These are phyloP conservation scores for Candida neerlandica DNA, from an alignment of 1,139 yeast species.

Conservation along the genomic window DNA sequence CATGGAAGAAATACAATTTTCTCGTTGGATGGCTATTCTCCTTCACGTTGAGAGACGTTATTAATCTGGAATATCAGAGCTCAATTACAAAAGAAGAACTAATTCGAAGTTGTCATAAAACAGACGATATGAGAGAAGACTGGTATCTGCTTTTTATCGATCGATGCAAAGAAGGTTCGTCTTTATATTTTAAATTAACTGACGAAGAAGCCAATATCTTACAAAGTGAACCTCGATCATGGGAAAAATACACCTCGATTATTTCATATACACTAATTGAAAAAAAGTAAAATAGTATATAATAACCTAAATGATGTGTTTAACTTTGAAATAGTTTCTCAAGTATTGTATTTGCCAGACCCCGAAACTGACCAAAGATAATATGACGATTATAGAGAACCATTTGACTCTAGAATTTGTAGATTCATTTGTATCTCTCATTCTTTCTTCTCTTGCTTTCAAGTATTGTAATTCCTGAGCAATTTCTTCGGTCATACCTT, in stretches of 20 bases:
- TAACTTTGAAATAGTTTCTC: slow-evolving; percentile 90
- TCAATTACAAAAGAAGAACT: slow-evolving; percentile 1
- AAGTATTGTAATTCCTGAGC: slow-evolving; percentile 77
- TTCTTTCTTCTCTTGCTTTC: slow-evolving; percentile 82
- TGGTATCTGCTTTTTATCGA: slow-evolving; percentile 8
- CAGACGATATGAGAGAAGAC: slow-evolving; percentile 10
- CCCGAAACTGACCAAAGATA: slow-evolving; percentile 76
- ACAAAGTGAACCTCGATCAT: slow-evolving; percentile 6
- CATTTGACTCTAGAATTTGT: slow-evolving; percentile 85
- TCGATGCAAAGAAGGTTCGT: not conserved
- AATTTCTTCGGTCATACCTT: slow-evolving; percentile 82
- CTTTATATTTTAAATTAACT: not conserved
- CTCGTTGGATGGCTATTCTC: slow-evolving; percentile 24
- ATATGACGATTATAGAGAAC: slow-evolving; percentile 71
- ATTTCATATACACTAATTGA: not conserved
- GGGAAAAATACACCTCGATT: slow-evolving; percentile 14
- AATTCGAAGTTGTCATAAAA: not conserved
- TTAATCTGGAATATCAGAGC: not conserved
- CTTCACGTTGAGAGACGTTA: slow-evolving; percentile 7
- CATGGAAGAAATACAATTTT: slow-evolving; percentile 27
- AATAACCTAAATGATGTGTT: slow-evolving; percentile 71
- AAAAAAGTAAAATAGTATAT: not conserved
- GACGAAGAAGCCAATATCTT: not conserved
- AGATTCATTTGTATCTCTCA: slow-evolving; percentile 96
- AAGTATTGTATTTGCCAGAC: slow-evolving; percentile 90